A percentile compares a stretch with the other conserved stretches of the same genome.
phyloP scores from a whole-genome alignment of 495 filamentous ascomycete species.

The Aspergillus campestris region DNA sequence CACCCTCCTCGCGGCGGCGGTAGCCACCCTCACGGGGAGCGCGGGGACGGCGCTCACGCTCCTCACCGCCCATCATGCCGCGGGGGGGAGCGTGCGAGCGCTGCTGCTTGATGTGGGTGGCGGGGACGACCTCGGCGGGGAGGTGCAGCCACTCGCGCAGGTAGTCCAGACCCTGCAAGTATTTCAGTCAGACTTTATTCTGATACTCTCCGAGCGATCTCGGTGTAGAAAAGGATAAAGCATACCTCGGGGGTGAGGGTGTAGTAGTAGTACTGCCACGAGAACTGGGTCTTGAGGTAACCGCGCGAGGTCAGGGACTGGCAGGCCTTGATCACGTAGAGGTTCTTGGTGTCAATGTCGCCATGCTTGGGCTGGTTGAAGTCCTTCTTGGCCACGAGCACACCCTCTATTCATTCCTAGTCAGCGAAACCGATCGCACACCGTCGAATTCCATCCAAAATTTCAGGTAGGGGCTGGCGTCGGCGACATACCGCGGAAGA shows the following conservation, averaged over 20 bases:
- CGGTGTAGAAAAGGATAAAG: too few relatives aligned
- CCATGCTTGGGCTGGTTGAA: constrained; percentile 87
- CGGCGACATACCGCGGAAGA: constrained; percentile 77
- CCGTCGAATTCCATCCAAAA: not conserved
- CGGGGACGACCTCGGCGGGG: constrained; percentile 97
- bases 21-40: constrained; percentile 90
- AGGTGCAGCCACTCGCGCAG: constrained; percentile 99
- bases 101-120: constrained; percentile 99
- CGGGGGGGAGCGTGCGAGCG: constrained; percentile 96
- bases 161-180: constrained; percentile 82
- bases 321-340: constrained; percentile 94
- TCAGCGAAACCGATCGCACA: constrained; percentile 6
- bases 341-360: constrained; percentile 98
- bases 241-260: constrained; percentile 85
- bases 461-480: constrained; percentile 2
- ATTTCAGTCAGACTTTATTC: not conserved
- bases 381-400: constrained; percentile 98
- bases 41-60: constrained; percentile 70
- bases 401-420: constrained; percentile 62
- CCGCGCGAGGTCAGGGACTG: constrained; percentile 97
- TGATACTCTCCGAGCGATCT: not conserved
- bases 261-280: constrained; percentile 99
- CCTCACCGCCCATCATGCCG: constrained; percentile 95
- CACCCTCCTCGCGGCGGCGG: constrained; percentile 77
- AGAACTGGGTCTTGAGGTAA: constrained; percentile 99